Conservation (phyloP, 768 basidiomycete species). For the Leccinum broughii region DNA sequence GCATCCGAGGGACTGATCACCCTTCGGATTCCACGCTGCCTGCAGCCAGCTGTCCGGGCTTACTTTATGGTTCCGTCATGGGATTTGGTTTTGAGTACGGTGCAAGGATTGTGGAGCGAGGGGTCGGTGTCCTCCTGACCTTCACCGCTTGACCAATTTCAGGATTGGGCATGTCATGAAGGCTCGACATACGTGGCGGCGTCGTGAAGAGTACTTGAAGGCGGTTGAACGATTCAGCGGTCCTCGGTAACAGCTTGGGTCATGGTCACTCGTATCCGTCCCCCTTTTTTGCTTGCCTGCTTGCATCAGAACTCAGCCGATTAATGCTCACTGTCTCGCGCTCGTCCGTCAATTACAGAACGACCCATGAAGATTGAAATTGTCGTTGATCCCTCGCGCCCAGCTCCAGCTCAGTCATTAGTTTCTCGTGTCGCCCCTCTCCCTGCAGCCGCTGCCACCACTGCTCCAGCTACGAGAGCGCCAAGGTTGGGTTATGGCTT, state of each 20-base stretch:
- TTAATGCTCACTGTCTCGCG: constrained; percentile 37
- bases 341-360: constrained; percentile 56
- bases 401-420: constrained; percentile 62
- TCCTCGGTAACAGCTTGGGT: constrained; percentile 28
- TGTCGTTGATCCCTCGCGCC: constrained; percentile 80
- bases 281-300: constrained; percentile 43
- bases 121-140: constrained; percentile 29
- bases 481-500: constrained; percentile 36
- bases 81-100: constrained; percentile 34
- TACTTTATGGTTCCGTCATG: constrained; percentile 33
- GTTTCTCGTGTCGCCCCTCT: constrained; percentile 84
- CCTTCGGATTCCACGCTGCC: constrained; percentile 27
- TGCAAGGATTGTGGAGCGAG: constrained; percentile 35
- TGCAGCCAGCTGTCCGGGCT: constrained; percentile 25
- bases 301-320: constrained; percentile 36
- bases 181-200: constrained; percentile 22
- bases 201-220: constrained; percentile 24
- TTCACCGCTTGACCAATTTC: constrained; percentile 38
- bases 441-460: constrained; percentile 33
- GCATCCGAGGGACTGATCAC: constrained; percentile 29
- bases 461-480: constrained; percentile 24
- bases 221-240: constrained; percentile 26
- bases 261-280: constrained; percentile 41
- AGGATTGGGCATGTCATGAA: constrained; percentile 32
- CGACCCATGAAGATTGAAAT: constrained; percentile 99